phyloP scores from a whole-genome alignment of 2,329 filamentous ascomycete genomes.

The Beauveria scarabaeidicola region DNA sequence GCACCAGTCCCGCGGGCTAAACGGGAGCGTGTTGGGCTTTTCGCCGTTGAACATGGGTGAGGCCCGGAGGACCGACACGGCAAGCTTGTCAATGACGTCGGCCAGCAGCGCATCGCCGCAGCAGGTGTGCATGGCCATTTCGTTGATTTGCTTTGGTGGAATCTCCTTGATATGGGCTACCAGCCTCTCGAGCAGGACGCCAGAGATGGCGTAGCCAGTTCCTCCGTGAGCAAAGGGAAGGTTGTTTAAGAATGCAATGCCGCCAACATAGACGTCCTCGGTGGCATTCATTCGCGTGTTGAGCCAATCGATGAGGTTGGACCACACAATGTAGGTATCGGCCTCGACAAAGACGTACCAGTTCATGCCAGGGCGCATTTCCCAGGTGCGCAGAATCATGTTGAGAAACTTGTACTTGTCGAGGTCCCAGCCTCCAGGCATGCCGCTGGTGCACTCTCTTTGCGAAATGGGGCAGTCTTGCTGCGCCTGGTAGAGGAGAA shows the following conservation, averaged over 20 bases:
- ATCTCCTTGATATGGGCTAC: conserved; percentile 31
- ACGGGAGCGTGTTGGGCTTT: conserved; percentile 43
- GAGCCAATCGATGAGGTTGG: conserved; percentile 43
- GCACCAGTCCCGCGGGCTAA: conserved; percentile 43
- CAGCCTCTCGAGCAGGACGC: conserved; percentile 41
- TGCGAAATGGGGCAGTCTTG: conserved; percentile 38
- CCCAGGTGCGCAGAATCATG: conserved; percentile 48
- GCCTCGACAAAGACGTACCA: conserved; percentile 55
- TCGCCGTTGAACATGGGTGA: conserved; percentile 50
- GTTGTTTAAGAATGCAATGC: conserved; percentile 36
- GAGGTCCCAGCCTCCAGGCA: conserved; percentile 39
- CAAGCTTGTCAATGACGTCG: conserved; percentile 37
- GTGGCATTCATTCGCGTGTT: conserved; percentile 32
- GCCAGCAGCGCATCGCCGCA: conserved; percentile 46
- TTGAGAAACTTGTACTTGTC: conserved; percentile 56
- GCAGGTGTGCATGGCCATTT: conserved; percentile 34
- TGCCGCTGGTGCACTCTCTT: conserved; percentile 31
- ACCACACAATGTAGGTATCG: conserved; percentile 50
- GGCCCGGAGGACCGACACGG: conserved; percentile 33
- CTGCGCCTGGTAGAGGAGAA: conserved; percentile 37
- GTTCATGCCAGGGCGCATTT: conserved; percentile 41
- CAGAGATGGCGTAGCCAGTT: conserved; percentile 48
- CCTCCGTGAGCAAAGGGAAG: conserved; percentile 48
- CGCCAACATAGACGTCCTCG: conserved; percentile 42
- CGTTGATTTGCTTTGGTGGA: conserved; percentile 38